phyloP scores from a whole-genome alignment of 208 protist species.

The Wallacemonas sp. region DNA sequence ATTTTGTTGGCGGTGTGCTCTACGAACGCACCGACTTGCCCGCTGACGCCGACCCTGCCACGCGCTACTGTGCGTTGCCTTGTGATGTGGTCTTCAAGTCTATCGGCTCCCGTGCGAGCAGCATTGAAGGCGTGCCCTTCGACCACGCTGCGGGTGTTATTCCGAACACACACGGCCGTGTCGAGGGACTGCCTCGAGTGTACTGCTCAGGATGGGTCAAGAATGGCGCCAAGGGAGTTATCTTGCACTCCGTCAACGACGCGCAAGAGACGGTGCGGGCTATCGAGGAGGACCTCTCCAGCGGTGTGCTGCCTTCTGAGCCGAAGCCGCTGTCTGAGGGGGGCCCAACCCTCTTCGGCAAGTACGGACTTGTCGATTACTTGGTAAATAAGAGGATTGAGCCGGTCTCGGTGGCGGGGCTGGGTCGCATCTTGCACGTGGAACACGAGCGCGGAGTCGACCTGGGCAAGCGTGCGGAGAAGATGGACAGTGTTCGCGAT shows the following conservation, averaged over 20 bases:
- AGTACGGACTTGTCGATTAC: constrained; percentile 86
- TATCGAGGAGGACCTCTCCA: constrained; percentile 66
- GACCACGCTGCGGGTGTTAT: constrained; percentile 71
- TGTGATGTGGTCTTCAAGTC: constrained; percentile 89
- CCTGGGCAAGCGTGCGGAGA: constrained; percentile 81
- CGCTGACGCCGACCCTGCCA: constrained; percentile 5
- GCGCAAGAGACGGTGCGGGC: constrained; percentile 69
- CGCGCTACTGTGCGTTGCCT: constrained; percentile 54
- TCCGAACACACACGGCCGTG: constrained; percentile 60
- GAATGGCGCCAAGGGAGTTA: constrained; percentile 89
- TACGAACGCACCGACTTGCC: constrained; percentile 50
- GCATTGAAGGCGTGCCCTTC: constrained; percentile 73
- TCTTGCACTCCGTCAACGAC: constrained; percentile 78
- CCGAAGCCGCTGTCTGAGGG: constrained; percentile 18
- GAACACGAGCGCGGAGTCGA: constrained; percentile 80
- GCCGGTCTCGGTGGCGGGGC: constrained; percentile 76
- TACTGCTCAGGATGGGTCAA: constrained; percentile 94
- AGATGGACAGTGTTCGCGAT: constrained; percentile 70
- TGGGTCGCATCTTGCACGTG: constrained; percentile 83
- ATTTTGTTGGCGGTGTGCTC: constrained; percentile 72
- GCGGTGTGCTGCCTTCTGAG: constrained; percentile 40
- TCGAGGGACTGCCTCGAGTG: constrained; percentile 67
- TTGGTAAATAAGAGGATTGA: constrained; percentile 76
- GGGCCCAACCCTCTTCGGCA: constrained; percentile 60
- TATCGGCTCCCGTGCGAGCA: constrained; percentile 68